phyloP scores from a whole-genome alignment of 78 protist species.

The Tieghemostelium lacteum region DNA sequence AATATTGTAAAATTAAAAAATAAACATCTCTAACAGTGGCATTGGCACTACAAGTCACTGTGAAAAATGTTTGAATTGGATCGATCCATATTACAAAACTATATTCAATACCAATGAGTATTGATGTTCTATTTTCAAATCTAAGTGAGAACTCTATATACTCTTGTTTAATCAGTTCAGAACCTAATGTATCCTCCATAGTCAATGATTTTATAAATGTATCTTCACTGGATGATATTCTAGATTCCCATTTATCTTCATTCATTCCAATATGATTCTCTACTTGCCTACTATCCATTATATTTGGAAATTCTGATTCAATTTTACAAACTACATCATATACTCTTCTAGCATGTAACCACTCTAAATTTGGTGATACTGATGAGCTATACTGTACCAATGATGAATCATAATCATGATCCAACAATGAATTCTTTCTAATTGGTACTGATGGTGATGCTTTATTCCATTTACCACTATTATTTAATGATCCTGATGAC shows the following conservation, averaged over 20 bases:
- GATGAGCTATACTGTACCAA: not conserved
- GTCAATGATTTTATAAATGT: conserved; percentile 13
- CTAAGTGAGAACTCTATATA: conserved; percentile 64
- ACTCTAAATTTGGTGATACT: not conserved
- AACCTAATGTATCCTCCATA: conserved; percentile 53
- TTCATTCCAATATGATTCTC: not conserved
- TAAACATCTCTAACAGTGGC: conserved; percentile 54
- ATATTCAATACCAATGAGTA: conserved; percentile 24
- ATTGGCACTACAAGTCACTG: conserved; percentile 22
- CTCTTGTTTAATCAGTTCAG: conserved; percentile 57
- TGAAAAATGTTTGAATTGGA: conserved; percentile 66
- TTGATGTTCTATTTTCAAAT: conserved; percentile 48
- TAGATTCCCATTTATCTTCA: conserved; percentile 61
- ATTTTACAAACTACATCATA: conserved; percentile 43
- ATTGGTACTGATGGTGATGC: not conserved
- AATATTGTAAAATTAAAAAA: conserved; percentile 43
- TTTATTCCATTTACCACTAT: too few species aligned
- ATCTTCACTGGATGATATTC: conserved; percentile 36
- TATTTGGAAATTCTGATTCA: conserved; percentile 50
- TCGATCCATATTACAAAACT: conserved; percentile 44
- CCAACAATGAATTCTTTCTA: not conserved
- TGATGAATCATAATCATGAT: not conserved
- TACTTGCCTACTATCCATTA: conserved; percentile 3
- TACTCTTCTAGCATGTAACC: conserved; percentile 22
- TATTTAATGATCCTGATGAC: not conserved